Conservation (phyloP, 371 early-diverging fungal species). For the Apophysomyces variabilis region DNA sequence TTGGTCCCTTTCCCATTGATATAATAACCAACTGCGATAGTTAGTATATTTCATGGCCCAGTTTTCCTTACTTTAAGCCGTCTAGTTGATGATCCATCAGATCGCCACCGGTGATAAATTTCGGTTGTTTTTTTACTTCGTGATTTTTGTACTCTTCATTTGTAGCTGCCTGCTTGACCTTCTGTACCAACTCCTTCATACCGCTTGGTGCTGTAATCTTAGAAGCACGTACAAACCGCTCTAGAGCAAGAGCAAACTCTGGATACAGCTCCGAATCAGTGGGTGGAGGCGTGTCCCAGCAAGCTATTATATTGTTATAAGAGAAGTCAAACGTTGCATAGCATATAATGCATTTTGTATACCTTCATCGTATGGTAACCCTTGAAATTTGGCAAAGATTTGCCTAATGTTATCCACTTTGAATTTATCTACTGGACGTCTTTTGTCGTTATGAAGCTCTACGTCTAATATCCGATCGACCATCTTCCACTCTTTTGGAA, state of each 20-base stretch:
- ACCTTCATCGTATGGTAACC: conserved; percentile 56
- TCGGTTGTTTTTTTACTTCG: conserved; percentile 68
- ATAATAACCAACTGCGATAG: conserved; percentile 68
- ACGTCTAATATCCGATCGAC: conserved; percentile 56
- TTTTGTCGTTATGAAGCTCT: conserved; percentile 34
- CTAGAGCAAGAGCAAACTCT: conserved; percentile 44
- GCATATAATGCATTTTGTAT: not conserved
- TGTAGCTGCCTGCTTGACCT: conserved; percentile 34
- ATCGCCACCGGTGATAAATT: conserved; percentile 62
- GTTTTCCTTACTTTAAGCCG: conserved; percentile 73
- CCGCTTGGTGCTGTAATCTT: conserved; percentile 41
- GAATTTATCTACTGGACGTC: not conserved
- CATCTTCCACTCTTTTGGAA: conserved; percentile 41
- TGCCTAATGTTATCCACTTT: conserved; percentile 26
- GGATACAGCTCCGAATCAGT: conserved; percentile 38
- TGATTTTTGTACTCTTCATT: conserved; percentile 34
- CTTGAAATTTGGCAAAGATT: conserved; percentile 51
- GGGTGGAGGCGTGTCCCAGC: conserved; percentile 42
- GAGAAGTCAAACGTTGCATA: too few species aligned
- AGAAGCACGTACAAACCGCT: conserved; percentile 30
- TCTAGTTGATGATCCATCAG: conserved; percentile 87
- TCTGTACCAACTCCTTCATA: conserved; percentile 40
- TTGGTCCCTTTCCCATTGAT: conserved; percentile 65
- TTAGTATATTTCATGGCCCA: conserved; percentile 22
- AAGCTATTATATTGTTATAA: conserved; percentile 18